Base-by-base conservation (phyloP, 148 eudicot genomes). In the Camellia sinensis region DNA sequence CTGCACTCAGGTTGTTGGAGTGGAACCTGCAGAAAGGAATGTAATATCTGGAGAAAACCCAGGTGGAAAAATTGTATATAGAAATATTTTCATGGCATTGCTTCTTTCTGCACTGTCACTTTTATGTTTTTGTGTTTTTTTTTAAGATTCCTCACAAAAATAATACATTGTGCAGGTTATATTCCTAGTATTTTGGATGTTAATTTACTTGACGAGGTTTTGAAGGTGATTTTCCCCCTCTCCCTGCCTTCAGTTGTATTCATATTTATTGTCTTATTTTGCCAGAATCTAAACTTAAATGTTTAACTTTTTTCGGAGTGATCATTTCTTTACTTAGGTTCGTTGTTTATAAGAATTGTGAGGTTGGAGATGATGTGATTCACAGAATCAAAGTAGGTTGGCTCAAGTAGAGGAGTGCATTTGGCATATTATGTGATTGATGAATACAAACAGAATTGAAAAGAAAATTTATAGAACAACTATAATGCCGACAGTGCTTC, bases 21-120 rank as follows among this genome's bases (percentile, higher is more conserved):
- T 89, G 70, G 91, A 90, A 84, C 95, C 95, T 83, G 92, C 87
- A 6, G 92, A 92, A 68, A 89, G 92, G 78, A 83, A 85, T 80
- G 90, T 90, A 78, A 79, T 90, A 67, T 87, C 93, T 43, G 92
- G 95, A 70, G 91, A 86, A 79, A 89, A 92, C 76, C 87, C 89
- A 83, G 95, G 95, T 88, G 71, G 80, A 29, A 71, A 48, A 74
- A 52, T 50, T 79, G 4, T 80, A 2, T 19, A 46, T 63, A 22
- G 10, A 18, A 67, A 77, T 75, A 43, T 75, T 71, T 66, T 71
- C 18, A 7, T 82, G 56, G 67, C 61, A 37, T 74, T 64, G 12
- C 59, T 21, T 72, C 67, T 66, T 1, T 52, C 77, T 29, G 1
- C 68, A 2, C 0, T 60, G 8, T 11, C 10, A 48, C 45, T 62